phyloP scores from a whole-genome alignment of 2,329 filamentous ascomycete genomes.

The Pseudogymnoascus sp. region DNA sequence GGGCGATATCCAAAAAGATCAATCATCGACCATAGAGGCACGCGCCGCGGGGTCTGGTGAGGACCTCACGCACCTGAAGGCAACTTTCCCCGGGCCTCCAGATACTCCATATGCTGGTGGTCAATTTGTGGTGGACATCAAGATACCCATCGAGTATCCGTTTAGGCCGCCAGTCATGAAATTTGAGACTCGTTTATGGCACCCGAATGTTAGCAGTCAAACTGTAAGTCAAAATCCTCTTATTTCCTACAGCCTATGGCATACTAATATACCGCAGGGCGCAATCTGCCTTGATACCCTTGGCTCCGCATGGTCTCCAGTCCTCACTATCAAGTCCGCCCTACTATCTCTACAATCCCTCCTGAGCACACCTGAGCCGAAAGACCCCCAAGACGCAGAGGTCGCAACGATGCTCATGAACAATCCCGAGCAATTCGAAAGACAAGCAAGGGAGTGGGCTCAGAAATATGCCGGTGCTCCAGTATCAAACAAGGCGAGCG shows the following conservation, averaged over 20 bases:
- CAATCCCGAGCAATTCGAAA: slow-evolving; percentile 68
- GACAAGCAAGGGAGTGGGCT: slow-evolving; percentile 84
- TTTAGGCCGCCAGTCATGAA: slow-evolving; percentile 88
- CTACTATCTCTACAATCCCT: slow-evolving; percentile 89
- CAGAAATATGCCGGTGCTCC: slow-evolving; percentile 71
- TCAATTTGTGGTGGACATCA: slow-evolving; percentile 72
- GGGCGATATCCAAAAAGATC: slow-evolving; percentile 64
- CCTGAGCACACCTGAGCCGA: slow-evolving; percentile 86
- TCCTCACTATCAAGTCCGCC: slow-evolving; percentile 92
- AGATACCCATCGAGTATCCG: slow-evolving; percentile 80
- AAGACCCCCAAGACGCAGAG: slow-evolving; percentile 93
- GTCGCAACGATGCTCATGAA: slow-evolving; percentile 84
- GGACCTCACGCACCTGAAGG: slow-evolving; percentile 74
- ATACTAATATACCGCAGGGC: slow-evolving; percentile 48
- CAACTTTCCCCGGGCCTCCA: slow-evolving; percentile 76
- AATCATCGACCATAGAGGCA: slow-evolving; percentile 67
- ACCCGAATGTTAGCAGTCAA: slow-evolving; percentile 91
- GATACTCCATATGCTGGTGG: slow-evolving; percentile 91
- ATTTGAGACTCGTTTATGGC: slow-evolving; percentile 91
- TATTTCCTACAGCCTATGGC: background rate
- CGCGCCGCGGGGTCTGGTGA: slow-evolving; percentile 49
- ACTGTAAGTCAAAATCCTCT: slow-evolving; percentile 52
- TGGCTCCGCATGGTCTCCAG: slow-evolving; percentile 83
- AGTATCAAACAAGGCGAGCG: background rate
- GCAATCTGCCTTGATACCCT: slow-evolving; percentile 96